Evolutionary conservation across 2,329 filamentous ascomycete genomes (phyloP), one percentile per base, ranked within the genome.

Genomic region (Neopestalotiopsis clavispora): DNA sequence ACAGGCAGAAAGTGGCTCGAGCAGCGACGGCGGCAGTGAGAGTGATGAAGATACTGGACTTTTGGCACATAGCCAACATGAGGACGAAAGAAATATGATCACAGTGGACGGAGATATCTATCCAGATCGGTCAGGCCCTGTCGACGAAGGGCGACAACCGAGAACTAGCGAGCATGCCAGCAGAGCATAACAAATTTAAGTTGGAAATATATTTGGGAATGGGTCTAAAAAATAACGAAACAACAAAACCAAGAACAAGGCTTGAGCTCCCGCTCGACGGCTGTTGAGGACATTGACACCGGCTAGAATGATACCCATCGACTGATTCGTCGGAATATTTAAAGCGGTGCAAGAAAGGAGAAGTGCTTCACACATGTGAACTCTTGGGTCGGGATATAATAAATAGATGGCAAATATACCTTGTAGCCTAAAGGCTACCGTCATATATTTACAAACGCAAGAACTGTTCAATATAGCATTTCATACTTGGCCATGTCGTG

Each of bases 11-110:
- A 78, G 71, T 12, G 80, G 77, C 17, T 80, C 79, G 6, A 77
- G 79, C 7, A 82, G 78, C 69, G 80, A 79, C 38, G 79, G 74
- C 32, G 84, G 81, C 72, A 82, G 84, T 56, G 73, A 76, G 14
- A 85, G 84, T 30, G 81, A 81, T 13, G 85, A 84, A 68, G 85
- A 88, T 58, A 80, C 80, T 1, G 84, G 83, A 1, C 77, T 88
- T 34, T 77, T 89, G 56, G 79, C 79, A 13, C 79, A 81, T 34
- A 80, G 79, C 65, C 73, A 75, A 30, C 80, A 81, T n/a, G 80
- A 79, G 63, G 73, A 74, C n/a, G 80, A 82, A 23, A 78, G 78
- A 20, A 77, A 79, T 10, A 72, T 82, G 1, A 75, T 83, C 49
- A 81, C 81, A 1, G 76, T 79, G 1, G 81, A 84, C 42, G 82